Evolutionary conservation across 208 protist species (phyloP).

Genomic region (Trypanosoma theileri): DNA sequence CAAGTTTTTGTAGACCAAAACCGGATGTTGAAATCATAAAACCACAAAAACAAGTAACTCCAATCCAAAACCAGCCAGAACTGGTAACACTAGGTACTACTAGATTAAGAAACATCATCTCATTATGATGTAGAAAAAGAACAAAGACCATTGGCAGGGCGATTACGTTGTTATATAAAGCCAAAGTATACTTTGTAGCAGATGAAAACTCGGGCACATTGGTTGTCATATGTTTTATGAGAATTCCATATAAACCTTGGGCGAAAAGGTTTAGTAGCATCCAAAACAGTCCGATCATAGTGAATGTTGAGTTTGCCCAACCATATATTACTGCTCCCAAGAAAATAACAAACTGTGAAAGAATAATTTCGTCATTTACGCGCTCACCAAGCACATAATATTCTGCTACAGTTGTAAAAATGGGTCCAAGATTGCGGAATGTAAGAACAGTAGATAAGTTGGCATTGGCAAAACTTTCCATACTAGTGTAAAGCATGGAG

Average conservation of each 20-base stretch:
- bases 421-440: slow-evolving; percentile 35
- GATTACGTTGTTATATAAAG: slow-evolving; percentile 37
- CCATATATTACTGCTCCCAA: slow-evolving; percentile 35
- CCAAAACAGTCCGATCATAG: slow-evolving; percentile 29
- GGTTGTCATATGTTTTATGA: slow-evolving; percentile 30
- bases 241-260: slow-evolving; percentile 34
- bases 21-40: slow-evolving; percentile 44
- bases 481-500: slow-evolving; percentile 40
- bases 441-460: slow-evolving; percentile 30
- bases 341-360: slow-evolving; percentile 34
- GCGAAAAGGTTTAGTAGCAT: slow-evolving; percentile 30
- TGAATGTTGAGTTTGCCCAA: slow-evolving; percentile 20
- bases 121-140: slow-evolving; percentile 13
- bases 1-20: slow-evolving; percentile 43
- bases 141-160: slow-evolving; percentile 32
- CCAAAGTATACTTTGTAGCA: slow-evolving; percentile 37
- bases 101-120: neutral
- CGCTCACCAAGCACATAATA: slow-evolving; percentile 30
- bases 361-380: slow-evolving; percentile 34
- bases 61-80: slow-evolving; percentile 33
- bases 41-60: slow-evolving; percentile 28
- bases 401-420: slow-evolving; percentile 35
- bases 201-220: slow-evolving; percentile 24
- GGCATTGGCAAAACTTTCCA: slow-evolving; percentile 43
- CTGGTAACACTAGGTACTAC: slow-evolving; percentile 7